Conservation (phyloP, 306 rosid genomes). For the Elaeagnus macrophylla region DNA sequence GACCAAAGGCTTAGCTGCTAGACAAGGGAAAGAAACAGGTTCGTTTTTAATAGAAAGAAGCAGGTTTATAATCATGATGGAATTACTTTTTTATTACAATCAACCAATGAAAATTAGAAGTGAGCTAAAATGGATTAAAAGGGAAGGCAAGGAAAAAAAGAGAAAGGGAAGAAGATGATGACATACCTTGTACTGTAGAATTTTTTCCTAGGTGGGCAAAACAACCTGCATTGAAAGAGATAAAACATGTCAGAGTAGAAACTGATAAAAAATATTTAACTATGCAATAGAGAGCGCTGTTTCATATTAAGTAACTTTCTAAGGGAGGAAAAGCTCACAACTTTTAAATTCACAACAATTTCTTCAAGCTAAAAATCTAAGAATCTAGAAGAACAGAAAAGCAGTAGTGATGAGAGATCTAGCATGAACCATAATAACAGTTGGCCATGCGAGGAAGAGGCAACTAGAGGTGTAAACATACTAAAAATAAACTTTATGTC, state of each 20-base stretch:
- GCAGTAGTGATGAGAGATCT: no score
- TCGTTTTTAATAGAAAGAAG: conserved; percentile 6
- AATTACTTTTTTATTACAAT: conserved; percentile 1
- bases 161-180: conserved; percentile 4
- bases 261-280: not conserved
- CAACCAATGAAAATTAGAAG: conserved; percentile 9
- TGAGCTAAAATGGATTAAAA: not conserved
- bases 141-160: conserved; percentile 6
- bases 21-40: conserved; percentile 5
- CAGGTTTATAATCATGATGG: conserved; percentile 14
- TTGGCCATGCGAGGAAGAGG: not conserved
- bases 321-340: no score
- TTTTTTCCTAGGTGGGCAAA: conserved; percentile 53
- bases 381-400: no score
- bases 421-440: no score
- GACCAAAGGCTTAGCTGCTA: conserved; percentile 51
- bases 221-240: conserved; percentile 54
- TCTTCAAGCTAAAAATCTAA: no score
- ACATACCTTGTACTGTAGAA: conserved; percentile 46
- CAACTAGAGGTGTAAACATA: not conserved
- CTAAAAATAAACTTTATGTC: not conserved
- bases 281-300: no score
- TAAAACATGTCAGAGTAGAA: conserved; percentile 8
- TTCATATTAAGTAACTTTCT: not conserved
- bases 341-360: no score